A percentile compares a stretch with the other conserved stretches of the same genome.
Conservation (phyloP, 345 rosid species). For the Sonneratia caseolaris region DNA sequence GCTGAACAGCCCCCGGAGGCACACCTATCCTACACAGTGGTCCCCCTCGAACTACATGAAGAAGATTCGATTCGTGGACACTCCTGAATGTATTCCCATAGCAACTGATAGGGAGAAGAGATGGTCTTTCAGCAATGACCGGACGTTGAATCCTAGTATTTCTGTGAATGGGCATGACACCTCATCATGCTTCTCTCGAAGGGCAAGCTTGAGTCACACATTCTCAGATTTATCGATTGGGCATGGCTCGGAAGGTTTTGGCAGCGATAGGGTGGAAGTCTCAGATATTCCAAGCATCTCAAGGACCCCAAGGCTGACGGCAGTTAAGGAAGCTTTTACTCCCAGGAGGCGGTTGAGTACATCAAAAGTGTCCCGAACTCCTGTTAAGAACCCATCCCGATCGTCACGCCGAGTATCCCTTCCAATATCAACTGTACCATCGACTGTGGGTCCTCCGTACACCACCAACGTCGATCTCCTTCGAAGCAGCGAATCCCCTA, state of each 20-base stretch:
- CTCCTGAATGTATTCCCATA: constrained; percentile 22
- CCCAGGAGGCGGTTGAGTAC: constrained; percentile 33
- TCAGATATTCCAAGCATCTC: constrained; percentile 21
- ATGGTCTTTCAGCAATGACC: constrained; percentile 55
- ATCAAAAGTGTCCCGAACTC: constrained; percentile 29
- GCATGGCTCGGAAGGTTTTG: constrained; percentile 29
- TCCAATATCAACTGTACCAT: constrained; percentile 33
- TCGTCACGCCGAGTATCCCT: constrained; percentile 57
- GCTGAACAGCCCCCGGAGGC: constrained; percentile 50
- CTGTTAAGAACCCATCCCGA: constrained; percentile 25
- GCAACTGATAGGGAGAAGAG: constrained; percentile 38
- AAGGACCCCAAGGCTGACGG: constrained; percentile 33
- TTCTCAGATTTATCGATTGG: constrained; percentile 44
- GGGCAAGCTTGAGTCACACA: constrained; percentile 29
- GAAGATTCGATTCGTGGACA: constrained; percentile 38
- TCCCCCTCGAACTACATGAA: constrained; percentile 34
- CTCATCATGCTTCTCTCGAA: constrained; percentile 30
- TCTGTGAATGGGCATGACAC: constrained; percentile 56
- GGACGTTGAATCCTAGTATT: constrained; percentile 56
- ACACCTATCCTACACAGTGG: constrained; percentile 37
- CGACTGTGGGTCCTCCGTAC: constrained; percentile 24
- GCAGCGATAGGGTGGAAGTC: constrained; percentile 18
- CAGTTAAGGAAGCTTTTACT: constrained; percentile 26
- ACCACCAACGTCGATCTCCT: constrained; percentile 23
- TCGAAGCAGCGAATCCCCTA: constrained; percentile 39